phyloP scores from a whole-genome alignment of 257 asterid genomes.

The Nicotiana attenuata region DNA sequence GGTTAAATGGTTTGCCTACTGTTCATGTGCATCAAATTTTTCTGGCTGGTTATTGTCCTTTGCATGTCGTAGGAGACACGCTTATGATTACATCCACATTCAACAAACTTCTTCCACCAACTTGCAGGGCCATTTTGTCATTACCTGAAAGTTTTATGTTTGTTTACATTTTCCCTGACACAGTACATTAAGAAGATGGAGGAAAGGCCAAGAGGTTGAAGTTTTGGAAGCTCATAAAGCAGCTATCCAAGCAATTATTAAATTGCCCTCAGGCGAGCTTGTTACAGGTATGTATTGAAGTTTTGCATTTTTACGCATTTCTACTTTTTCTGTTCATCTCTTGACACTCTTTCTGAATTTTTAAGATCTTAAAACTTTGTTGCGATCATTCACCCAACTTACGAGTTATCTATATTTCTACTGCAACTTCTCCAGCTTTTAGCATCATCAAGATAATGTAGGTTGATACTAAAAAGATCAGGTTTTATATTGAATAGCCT shows the following conservation, averaged over 20 bases:
- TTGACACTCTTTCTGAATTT: background rate
- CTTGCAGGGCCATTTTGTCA: background rate
- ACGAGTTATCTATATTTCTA: background rate
- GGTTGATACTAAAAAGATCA: background rate
- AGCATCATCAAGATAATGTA: background rate
- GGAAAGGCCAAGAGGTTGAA: constrained; percentile 70
- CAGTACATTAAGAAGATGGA: constrained; percentile 92
- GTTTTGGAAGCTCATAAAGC: constrained; percentile 82
- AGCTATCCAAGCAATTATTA: constrained; percentile 76
- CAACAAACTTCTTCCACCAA: background rate
- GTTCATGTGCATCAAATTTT: background rate
- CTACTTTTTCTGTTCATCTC: background rate
- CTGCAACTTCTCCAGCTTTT: background rate
- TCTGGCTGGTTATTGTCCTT: background rate
- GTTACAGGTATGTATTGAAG: constrained; percentile 56
- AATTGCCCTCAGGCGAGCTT: constrained; percentile 87
- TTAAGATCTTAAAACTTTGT: background rate
- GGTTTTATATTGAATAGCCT: background rate
- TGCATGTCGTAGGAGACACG: background rate
- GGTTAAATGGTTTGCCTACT: background rate
- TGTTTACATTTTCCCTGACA: constrained; percentile 16
- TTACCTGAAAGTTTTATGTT: background rate
- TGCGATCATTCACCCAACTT: background rate
- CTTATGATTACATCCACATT: background rate
- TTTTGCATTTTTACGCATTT: background rate